Conservation (phyloP, 805 yeast genomes). For the Candida multigemmis region DNA sequence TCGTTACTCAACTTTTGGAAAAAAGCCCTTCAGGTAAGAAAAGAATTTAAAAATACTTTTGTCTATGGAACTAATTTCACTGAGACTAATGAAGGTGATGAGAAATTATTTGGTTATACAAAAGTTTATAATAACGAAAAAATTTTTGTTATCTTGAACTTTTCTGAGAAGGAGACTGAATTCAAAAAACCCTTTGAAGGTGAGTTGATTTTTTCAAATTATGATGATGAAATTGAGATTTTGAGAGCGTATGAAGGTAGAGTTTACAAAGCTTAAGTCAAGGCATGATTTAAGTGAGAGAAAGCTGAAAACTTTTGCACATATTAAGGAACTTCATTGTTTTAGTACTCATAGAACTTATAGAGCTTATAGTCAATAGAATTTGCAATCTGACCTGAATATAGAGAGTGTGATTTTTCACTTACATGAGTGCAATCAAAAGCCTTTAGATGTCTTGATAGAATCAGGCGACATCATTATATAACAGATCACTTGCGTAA, state of each 20-base stretch:
- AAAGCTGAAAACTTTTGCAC: too few species aligned
- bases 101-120: constrained; percentile 30
- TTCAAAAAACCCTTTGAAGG: constrained; percentile 21
- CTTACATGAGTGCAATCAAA: too few species aligned
- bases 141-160: constrained; percentile 34
- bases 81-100: constrained; percentile 34
- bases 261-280: constrained; percentile 27
- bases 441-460: too few species aligned
- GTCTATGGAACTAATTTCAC: constrained; percentile 40
- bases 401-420: too few species aligned
- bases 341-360: too few species aligned
- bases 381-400: too few species aligned
- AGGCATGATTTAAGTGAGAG: constrained; percentile 8
- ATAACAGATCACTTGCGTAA: too few species aligned
- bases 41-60: constrained; percentile 32
- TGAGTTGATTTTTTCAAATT: constrained; percentile 22
- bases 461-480: too few species aligned
- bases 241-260: constrained; percentile 40
- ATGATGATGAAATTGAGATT: constrained; percentile 9
- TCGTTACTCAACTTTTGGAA: constrained; percentile 41
- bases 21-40: constrained; percentile 33
- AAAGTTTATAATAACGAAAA: constrained; percentile 23
- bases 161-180: constrained; percentile 20
- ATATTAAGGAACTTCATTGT: too few species aligned
- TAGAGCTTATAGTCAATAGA: too few species aligned